Evolutionary conservation across 2,329 filamentous ascomycete species (phyloP).

Genomic region (Plenodomus tracheiphilus): DNA sequence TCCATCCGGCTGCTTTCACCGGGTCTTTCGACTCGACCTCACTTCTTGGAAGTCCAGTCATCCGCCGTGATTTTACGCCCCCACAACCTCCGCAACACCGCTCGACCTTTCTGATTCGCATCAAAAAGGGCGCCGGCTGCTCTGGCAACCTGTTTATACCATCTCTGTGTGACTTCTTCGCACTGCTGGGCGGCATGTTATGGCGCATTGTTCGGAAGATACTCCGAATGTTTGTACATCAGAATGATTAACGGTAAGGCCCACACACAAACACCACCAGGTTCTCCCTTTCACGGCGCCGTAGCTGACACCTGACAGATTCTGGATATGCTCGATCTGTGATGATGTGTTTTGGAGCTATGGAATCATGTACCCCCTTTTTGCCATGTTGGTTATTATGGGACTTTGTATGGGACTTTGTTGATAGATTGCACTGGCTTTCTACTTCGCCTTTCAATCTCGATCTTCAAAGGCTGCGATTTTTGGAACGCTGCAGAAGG

Average conservation of each 20-base stretch:
- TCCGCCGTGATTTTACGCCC: background rate
- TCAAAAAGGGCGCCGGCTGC: background rate
- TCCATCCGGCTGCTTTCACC: conserved; percentile 13
- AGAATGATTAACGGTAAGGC: background rate
- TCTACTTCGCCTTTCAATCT: background rate
- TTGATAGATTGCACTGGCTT: background rate
- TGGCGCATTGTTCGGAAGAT: background rate
- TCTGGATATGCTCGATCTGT: background rate
- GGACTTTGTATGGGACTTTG: background rate
- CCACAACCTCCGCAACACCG: background rate
- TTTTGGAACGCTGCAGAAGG: background rate
- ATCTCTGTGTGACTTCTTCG: background rate
- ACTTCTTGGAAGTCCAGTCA: too few species aligned
- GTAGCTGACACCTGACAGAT: background rate
- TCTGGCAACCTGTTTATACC: background rate
- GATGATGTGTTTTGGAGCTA: background rate
- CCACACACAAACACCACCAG: background rate
- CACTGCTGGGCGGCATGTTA: background rate
- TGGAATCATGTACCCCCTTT: background rate
- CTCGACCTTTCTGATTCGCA: background rate
- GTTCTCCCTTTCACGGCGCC: background rate
- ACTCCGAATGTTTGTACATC: background rate
- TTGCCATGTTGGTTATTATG: background rate
- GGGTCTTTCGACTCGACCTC: conserved; percentile 24
- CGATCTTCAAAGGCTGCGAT: background rate